Evolutionary conservation across 2,329 filamentous ascomycete species (phyloP).

Genomic region (Trichoderma oligosporum): DNA sequence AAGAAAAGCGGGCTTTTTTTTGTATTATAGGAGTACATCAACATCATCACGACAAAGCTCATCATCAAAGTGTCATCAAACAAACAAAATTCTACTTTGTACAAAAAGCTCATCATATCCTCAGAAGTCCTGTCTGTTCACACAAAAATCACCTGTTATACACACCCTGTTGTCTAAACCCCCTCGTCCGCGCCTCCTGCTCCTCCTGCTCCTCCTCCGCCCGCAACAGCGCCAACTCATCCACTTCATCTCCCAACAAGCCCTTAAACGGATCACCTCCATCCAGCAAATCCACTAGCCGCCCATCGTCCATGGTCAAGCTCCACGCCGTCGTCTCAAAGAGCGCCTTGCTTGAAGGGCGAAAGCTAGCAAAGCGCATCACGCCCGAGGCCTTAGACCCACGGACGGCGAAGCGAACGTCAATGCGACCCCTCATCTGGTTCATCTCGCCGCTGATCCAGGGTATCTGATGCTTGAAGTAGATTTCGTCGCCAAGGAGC

Average conservation of each 20-base stretch:
- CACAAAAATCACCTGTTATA: constrained; percentile 31
- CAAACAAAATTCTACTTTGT: constrained; percentile 25
- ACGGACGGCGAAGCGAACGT: constrained; percentile 83
- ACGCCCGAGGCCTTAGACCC: constrained; percentile 66
- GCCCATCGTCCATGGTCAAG: constrained; percentile 54
- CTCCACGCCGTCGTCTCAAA: constrained; percentile 94
- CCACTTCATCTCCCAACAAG: constrained; percentile 43
- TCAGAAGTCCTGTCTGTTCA: too few relatives aligned
- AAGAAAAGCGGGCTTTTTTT: constrained; percentile 32
- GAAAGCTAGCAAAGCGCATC: constrained; percentile 76
- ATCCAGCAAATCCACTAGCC: constrained; percentile 68
- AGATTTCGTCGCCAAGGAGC: constrained; percentile 80
- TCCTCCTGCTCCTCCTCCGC: constrained; percentile 31
- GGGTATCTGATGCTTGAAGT: constrained; percentile 73
- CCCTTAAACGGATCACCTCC: constrained; percentile 64
- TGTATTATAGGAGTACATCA: constrained; percentile 38
- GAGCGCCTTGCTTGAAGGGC: constrained; percentile 56
- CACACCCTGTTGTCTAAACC: constrained; percentile 49
- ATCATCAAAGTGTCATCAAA: constrained; percentile 20
- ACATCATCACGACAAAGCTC: constrained; percentile 22
- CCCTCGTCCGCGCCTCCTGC: constrained; percentile 40
- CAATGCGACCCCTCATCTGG: constrained; percentile 84
- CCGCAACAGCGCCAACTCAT: constrained; percentile 33
- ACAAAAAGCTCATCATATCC: constrained; percentile 19
- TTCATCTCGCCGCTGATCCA: constrained; percentile 88